Evolutionary conservation across 1,139 yeast species (phyloP), one percentile per base, ranked within the genome.

Genomic region (Petasospora fabianii): DNA sequence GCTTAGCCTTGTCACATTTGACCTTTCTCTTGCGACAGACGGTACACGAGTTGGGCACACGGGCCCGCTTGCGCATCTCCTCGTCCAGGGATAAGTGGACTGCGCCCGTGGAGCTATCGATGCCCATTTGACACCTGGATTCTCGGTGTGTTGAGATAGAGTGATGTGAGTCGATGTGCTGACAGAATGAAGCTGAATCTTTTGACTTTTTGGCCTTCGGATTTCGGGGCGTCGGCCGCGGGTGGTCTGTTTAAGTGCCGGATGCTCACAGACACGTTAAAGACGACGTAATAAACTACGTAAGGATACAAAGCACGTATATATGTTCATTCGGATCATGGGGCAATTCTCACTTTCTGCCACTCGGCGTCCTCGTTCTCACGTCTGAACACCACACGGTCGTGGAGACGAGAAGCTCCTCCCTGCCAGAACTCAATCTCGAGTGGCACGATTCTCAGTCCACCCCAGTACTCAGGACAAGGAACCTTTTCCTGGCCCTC

Each of bases 371-470:
- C 65, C 17, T 66, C 71, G 14, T 65, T 51, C 10, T 74, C 77
- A 56, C 94, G 72, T 48, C 75, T 73, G 62, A 73, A 92, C n/a
- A 80, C 75, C 42, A 88, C 69, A 55, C 98, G 75, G 62, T 92
- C 99, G 61, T 92, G 98, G 42, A 90, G 70, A 60, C 99, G 75
- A 56, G 86, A 84, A 44, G 77, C 73, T 47, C 98, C 77, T 14
- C 98, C 98, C 65, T 92, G 97, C 97, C 97, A 92, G 58, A 92
- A 92, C 64, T 92, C 98, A 51, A 92, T 75, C 57, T 87, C 96
- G 39, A 85, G 66, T 2, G 99, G 98, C 32, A 83, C 79, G 22
- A 92, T 73, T 55, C 96, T 72, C 39, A 92, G 62, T 2, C 98
- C 98, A 36, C 98, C 98, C 98, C 98, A 92, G 59, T 70, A 80